phyloP scores from a whole-genome alignment of 352 stramenopile genomes.

The Pythium monospermum region DNA sequence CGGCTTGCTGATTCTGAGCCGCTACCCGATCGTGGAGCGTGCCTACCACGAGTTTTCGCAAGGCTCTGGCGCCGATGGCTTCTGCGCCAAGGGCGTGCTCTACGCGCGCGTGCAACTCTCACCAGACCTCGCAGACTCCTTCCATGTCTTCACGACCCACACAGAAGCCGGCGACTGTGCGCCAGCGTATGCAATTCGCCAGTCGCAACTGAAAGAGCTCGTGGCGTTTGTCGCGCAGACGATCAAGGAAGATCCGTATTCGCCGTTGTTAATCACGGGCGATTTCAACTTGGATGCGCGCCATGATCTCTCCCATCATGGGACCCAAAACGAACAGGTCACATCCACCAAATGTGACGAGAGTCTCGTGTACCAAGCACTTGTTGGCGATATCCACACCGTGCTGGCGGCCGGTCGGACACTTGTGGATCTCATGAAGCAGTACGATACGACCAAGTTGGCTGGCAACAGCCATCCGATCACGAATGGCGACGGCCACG shows the following conservation, averaged over 20 bases:
- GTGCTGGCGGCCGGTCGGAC: constrained; percentile 31
- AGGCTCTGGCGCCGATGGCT: constrained; percentile 57
- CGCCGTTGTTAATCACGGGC: constrained; percentile 63
- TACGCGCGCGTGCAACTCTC: constrained; percentile 76
- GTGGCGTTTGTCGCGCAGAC: constrained; percentile 46
- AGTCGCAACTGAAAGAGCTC: constrained; percentile 58
- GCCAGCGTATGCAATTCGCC: constrained; percentile 47
- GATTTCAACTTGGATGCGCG: constrained; percentile 80
- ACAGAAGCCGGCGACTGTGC: constrained; percentile 62
- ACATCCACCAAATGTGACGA: constrained; percentile 41
- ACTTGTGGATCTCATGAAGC: constrained; percentile 71
- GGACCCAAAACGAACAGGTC: constrained; percentile 7
- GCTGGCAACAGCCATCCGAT: constrained; percentile 53
- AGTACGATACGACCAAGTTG: constrained; percentile 43
- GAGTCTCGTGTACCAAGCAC: constrained; percentile 55
- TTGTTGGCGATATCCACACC: constrained; percentile 42
- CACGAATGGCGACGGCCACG: constrained; percentile 79
- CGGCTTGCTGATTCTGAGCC: constrained; percentile 76
- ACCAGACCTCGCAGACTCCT: constrained; percentile 52
- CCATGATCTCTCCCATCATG: constrained; percentile 58
- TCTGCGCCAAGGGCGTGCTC: constrained; percentile 72
- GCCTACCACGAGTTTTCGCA: constrained; percentile 52
- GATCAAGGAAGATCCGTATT: constrained; percentile 41
- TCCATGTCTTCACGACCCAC: constrained; percentile 86
- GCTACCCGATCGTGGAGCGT: constrained; percentile 72